phyloP scores from a whole-genome alignment of 2,329 filamentous ascomycete species.

The Chrysoporthe puriensis region DNA sequence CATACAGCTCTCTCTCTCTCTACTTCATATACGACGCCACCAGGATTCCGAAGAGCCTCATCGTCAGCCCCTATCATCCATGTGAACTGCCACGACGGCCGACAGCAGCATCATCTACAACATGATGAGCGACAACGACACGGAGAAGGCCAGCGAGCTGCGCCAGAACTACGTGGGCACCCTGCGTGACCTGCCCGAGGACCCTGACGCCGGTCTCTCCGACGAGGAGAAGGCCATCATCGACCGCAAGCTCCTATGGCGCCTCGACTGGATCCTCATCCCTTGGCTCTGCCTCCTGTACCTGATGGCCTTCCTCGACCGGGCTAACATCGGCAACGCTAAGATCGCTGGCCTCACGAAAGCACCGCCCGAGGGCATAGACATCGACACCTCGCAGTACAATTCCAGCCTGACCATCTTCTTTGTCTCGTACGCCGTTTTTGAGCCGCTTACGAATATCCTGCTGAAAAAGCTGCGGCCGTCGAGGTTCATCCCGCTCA shows the following conservation, averaged over 20 bases:
- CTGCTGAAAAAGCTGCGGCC: constrained; percentile 77
- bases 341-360: constrained; percentile 57
- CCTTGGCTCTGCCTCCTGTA: constrained; percentile 63
- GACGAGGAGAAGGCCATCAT: constrained; percentile 36
- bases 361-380: constrained; percentile 49
- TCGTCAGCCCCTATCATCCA: neutral
- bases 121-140: constrained; percentile 27
- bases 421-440: constrained; percentile 82
- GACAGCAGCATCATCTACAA: neutral
- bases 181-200: constrained; percentile 34
- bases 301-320: constrained; percentile 73
- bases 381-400: constrained; percentile 67
- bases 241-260: constrained; percentile 39
- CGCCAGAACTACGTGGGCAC: constrained; percentile 24
- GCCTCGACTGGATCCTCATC: constrained; percentile 40
- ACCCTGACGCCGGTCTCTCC: constrained; percentile 40
- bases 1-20: neutral
- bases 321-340: constrained; percentile 78
- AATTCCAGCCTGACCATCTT: constrained; percentile 80
- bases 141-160: constrained; percentile 25
- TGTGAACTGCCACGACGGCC: constrained; percentile 9
- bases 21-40: neutral
- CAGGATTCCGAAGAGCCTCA: neutral
- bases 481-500: constrained; percentile 77
- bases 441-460: constrained; percentile 78